Conservation (phyloP, 2,329 filamentous ascomycete species). For the Orbilia quercus region DNA sequence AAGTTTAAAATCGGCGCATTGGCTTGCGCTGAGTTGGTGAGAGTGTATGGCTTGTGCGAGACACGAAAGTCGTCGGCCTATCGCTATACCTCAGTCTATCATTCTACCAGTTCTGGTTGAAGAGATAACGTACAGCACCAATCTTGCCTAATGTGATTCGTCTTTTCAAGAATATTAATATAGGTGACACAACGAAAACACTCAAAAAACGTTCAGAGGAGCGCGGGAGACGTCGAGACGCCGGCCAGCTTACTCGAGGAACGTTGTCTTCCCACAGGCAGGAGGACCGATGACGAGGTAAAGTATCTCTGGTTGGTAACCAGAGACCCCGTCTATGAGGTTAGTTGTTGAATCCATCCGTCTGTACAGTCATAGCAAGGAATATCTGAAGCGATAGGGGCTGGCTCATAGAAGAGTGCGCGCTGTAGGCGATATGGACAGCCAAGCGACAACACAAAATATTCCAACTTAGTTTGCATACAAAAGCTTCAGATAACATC, state of each 20-base stretch:
- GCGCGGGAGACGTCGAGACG: neutral
- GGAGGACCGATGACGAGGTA: conserved; percentile 30
- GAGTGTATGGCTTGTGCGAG: conserved; percentile 21
- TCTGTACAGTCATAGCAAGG: neutral
- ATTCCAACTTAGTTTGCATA: neutral
- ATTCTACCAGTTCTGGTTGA: no score
- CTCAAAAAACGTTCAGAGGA: neutral
- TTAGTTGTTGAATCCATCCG: conserved; percentile 47
- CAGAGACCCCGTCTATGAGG: conserved; percentile 27
- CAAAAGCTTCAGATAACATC: no score
- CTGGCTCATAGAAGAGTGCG: neutral
- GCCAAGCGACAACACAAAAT: conserved; percentile 43
- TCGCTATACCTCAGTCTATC: neutral
- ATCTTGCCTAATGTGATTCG: conserved; percentile 42
- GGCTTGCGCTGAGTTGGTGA: conserved; percentile 38
- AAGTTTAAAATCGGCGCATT: conserved; percentile 38
- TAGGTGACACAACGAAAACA: neutral
- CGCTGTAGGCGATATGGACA: neutral
- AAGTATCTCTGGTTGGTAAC: conserved; percentile 36
- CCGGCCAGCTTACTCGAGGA: conserved; percentile 23
- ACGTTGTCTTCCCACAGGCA: conserved; percentile 42
- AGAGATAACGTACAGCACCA: conserved; percentile 31
- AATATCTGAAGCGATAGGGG: conserved; percentile 5
- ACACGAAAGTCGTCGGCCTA: conserved; percentile 15
- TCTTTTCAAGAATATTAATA: conserved; percentile 9